phyloP scores from a whole-genome alignment of 257 asterid species.

The Solanum stenotomum region DNA sequence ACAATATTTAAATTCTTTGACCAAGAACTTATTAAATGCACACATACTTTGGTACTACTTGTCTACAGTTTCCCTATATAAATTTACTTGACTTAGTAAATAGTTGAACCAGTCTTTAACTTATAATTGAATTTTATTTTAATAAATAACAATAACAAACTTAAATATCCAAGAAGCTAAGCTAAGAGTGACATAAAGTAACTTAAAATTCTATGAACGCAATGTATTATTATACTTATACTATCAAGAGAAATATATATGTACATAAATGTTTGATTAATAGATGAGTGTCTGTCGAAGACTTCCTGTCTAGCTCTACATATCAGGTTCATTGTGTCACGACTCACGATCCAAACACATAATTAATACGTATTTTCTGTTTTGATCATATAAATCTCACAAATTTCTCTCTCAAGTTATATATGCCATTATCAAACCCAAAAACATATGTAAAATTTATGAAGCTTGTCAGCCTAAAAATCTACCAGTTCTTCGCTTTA shows the following conservation, averaged over 20 bases:
- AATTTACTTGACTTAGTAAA: not conserved
- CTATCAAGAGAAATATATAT: not conserved
- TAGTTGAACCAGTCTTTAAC: not conserved
- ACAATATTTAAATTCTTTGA: not conserved
- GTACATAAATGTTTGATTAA: not conserved
- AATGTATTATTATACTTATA: not conserved
- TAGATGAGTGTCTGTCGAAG: not conserved
- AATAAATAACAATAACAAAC: not conserved
- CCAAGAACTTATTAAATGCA: not conserved
- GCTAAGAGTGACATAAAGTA: not conserved
- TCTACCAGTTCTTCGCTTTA: not conserved
- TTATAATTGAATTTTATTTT: not conserved
- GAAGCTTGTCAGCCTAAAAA: not conserved
- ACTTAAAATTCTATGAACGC: not conserved
- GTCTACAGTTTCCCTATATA: not conserved
- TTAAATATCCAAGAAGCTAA: not conserved
- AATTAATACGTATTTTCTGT: not conserved
- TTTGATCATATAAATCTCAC: not conserved
- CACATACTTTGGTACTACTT: not conserved
- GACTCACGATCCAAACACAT: not conserved
- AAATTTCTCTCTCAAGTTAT: not conserved
- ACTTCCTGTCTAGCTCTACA: not conserved
- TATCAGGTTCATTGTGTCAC: not conserved
- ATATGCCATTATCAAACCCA: not conserved
- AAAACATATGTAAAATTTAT: not conserved